These are phyloP conservation scores for Volvox carteri DNA, from an alignment of 163 green algal genomes.

Conservation along the genomic window DNA sequence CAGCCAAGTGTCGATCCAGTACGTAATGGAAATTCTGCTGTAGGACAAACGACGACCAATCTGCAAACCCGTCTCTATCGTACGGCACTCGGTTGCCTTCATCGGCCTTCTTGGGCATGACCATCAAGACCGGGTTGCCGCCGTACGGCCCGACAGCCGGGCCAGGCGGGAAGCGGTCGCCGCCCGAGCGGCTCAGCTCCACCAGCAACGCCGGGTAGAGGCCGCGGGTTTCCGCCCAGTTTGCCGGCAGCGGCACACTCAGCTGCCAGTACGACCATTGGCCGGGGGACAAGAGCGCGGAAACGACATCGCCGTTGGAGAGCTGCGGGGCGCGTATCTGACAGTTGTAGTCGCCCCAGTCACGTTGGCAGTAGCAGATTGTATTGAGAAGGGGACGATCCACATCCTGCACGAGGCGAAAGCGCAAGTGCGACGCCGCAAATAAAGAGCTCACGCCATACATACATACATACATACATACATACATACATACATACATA, in stretches of 20 bases:
- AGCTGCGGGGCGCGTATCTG: background rate
- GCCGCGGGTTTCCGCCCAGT: background rate
- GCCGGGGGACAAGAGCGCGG: background rate
- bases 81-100: slow-evolving; percentile 29
- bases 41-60: no score
- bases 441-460: no score
- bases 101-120: slow-evolving; percentile 5
- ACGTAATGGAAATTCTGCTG: slow-evolving; percentile 47
- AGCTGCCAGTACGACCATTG: slow-evolving; percentile 38
- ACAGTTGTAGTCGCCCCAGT: slow-evolving; percentile 33
- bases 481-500: no score
- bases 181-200: slow-evolving; percentile 15
- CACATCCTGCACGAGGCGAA: no score
- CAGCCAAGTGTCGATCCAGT: no score
- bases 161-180: background rate
- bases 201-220: slow-evolving; percentile 1
- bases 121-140: slow-evolving; percentile 32
- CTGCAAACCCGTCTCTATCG: slow-evolving; percentile 4
- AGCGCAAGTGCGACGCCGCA: no score
- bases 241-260: background rate
- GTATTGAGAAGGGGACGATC: background rate
- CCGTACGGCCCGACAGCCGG: background rate
- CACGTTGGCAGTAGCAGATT: slow-evolving; percentile 1
- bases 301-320: background rate
- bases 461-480: no score